Evolutionary conservation across 768 basidiomycete genomes (phyloP).

Genomic region (Cyclocybe aegerita): DNA sequence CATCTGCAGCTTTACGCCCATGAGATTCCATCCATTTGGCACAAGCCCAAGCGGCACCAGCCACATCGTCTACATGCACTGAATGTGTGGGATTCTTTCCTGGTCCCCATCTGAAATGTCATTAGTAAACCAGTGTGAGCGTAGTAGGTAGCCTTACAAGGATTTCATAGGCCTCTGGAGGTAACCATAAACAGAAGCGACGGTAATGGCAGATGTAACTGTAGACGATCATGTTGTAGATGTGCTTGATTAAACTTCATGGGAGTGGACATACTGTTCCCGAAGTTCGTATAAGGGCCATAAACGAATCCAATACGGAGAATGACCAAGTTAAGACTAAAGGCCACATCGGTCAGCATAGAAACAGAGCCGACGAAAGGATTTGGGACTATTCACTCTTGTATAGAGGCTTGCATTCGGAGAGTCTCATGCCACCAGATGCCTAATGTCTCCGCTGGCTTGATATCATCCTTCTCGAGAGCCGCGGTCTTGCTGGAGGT

Average conservation of each 20-base stretch:
- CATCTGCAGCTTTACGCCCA: slow-evolving; percentile 65
- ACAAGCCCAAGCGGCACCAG: slow-evolving; percentile 74
- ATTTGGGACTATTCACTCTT: slow-evolving; percentile 59
- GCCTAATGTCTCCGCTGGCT: slow-evolving; percentile 69
- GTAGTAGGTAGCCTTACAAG: slow-evolving; percentile 46
- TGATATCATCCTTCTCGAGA: slow-evolving; percentile 72
- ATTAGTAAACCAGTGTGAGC: slow-evolving; percentile 11
- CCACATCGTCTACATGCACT: slow-evolving; percentile 76
- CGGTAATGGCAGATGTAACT: slow-evolving; percentile 73
- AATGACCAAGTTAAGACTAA: slow-evolving; percentile 78
- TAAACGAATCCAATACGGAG: slow-evolving; percentile 75
- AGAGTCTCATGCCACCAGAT: slow-evolving; percentile 90
- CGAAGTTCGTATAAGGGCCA: slow-evolving; percentile 77
- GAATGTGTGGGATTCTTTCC: slow-evolving; percentile 76
- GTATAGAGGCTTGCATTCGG: slow-evolving; percentile 70
- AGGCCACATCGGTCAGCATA: slow-evolving; percentile 12
- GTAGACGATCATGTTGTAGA: slow-evolving; percentile 2
- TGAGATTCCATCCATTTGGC: slow-evolving; percentile 71
- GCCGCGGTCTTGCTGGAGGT: slow-evolving; percentile 63
- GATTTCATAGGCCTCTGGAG: slow-evolving; percentile 85
- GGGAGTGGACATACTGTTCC: slow-evolving; percentile 50
- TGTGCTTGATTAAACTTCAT: slow-evolving; percentile 1
- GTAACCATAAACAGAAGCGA: slow-evolving; percentile 79
- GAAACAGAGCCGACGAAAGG: slow-evolving; percentile 3
- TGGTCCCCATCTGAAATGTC: slow-evolving; percentile 64